phyloP scores from a whole-genome alignment of 768 basidiomycete genomes.

The Tulasnella sp. region DNA sequence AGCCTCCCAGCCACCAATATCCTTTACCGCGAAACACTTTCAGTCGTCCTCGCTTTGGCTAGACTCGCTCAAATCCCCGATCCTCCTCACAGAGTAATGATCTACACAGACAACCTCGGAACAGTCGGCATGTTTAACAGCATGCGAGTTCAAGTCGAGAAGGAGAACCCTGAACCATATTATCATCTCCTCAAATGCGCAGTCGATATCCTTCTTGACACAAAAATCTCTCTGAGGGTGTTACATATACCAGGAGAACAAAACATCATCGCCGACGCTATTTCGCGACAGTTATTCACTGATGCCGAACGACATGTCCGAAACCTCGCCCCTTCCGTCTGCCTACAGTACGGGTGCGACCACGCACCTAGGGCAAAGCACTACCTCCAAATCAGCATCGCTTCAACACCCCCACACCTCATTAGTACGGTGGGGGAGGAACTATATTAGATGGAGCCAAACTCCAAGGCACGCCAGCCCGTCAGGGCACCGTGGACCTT shows the following conservation, averaged over 20 bases:
- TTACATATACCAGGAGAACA: constrained; percentile 34
- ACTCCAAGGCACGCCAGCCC: constrained; percentile 39
- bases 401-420: constrained; percentile 23
- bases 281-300: constrained; percentile 33
- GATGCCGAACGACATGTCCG: not conserved
- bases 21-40: not conserved
- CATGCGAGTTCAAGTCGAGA: constrained; percentile 33
- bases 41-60: constrained; percentile 12
- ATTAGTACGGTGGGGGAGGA: constrained; percentile 25
- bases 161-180: constrained; percentile 35
- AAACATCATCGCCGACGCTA: constrained; percentile 32
- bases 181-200: constrained; percentile 30
- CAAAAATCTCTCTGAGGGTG: constrained; percentile 34
- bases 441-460: constrained; percentile 29
- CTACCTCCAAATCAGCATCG: constrained; percentile 29
- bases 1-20: not conserved
- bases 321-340: constrained; percentile 28
- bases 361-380: constrained; percentile 8
- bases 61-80: not conserved
- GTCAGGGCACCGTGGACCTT: constrained; percentile 39
- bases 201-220: constrained; percentile 31
- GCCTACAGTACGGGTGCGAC: constrained; percentile 18
- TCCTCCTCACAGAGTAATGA: constrained; percentile 28
- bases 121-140: constrained; percentile 41
- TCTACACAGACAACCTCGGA: constrained; percentile 40